Percentiles rank a stretch among this genome's conserved stretches.
phyloP scores from a whole-genome alignment of 495 filamentous ascomycete genomes.

The Friedmanniomyces simplex region DNA sequence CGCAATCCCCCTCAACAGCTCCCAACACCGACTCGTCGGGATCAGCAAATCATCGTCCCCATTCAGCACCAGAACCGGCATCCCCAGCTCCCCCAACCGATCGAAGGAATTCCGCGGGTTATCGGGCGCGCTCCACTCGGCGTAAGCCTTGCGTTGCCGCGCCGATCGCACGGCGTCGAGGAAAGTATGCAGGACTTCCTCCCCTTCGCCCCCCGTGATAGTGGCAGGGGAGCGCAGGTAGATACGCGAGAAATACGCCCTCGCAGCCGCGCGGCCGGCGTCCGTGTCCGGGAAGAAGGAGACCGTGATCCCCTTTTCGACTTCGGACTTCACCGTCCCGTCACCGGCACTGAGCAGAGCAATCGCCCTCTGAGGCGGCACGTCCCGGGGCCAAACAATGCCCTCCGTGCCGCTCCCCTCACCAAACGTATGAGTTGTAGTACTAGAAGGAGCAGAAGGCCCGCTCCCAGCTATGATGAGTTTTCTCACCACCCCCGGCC shows the following conservation, averaged over 20 bases:
- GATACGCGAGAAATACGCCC: not conserved
- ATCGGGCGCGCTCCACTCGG: not conserved
- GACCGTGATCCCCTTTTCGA: not conserved
- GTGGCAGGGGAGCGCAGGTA: not conserved
- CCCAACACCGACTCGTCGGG: not conserved
- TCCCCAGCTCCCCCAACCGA: not conserved
- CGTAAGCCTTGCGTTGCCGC: not conserved
- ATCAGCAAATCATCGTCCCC: not conserved
- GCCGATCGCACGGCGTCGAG: not conserved
- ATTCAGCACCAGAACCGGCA: not conserved
- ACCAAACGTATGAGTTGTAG: no score
- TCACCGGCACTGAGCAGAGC: not conserved
- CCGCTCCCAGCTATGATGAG: slow-evolving; percentile 18
- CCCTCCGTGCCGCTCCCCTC: not conserved
- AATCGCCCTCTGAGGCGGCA: not conserved
- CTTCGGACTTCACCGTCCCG: not conserved
- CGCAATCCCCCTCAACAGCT: not conserved
- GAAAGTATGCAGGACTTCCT: not conserved
- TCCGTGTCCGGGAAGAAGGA: not conserved
- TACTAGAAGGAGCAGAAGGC: not conserved
- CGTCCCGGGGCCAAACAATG: not conserved
- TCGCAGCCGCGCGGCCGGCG: not conserved
- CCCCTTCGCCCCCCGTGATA: not conserved
- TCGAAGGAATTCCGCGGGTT: not conserved
- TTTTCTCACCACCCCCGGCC: slow-evolving; percentile 14